Percentiles rank a stretch among this genome's conserved stretches.
These are phyloP conservation scores for Apiotrichum veenhuisii DNA, from an alignment of 1,284 basidiomycete genomes.

Conservation along the genomic window DNA sequence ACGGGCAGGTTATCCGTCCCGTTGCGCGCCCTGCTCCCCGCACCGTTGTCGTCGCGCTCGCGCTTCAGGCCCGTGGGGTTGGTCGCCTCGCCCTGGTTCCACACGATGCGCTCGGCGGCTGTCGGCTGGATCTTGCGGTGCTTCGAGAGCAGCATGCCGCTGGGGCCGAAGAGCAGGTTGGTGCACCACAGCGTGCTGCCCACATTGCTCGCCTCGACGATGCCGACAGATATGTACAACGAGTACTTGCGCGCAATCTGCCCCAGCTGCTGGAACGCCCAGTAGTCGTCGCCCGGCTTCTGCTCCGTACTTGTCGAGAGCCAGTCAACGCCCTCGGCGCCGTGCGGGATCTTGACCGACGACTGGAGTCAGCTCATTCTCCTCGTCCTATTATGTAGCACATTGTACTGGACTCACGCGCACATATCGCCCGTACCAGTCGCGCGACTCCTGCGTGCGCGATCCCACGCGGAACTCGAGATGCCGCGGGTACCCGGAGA, in stretches of 20 bases:
- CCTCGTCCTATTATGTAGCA: too few relatives aligned
- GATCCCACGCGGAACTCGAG: conserved; percentile 32
- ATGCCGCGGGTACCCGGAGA: conserved; percentile 45
- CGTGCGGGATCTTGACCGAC: conserved; percentile 21
- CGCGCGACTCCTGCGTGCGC: conserved; percentile 28
- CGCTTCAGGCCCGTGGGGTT: conserved; percentile 20
- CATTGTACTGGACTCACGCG: conserved; percentile 17
- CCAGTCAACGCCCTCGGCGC: conserved; percentile 23
- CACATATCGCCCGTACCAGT: conserved; percentile 51
- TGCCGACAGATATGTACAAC: conserved; percentile 63
- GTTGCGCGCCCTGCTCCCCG: conserved; percentile 13
- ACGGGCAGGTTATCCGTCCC: conserved; percentile 39
- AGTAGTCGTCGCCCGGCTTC: conserved; percentile 13
- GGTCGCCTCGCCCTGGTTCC: conserved; percentile 56
- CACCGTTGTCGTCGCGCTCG: conserved; percentile 37
- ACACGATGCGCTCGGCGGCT: conserved; percentile 63
- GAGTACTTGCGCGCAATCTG: conserved; percentile 21
- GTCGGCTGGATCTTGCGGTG: conserved; percentile 73
- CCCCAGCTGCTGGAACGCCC: conserved; percentile 23
- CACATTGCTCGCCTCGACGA: conserved; percentile 62
- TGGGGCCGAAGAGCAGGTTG: conserved; percentile 61
- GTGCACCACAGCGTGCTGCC: conserved; percentile 67
- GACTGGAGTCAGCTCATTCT: conserved; percentile 11
- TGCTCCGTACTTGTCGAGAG: conserved; percentile 10
- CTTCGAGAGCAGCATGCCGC: conserved; percentile 59